phyloP scores from a whole-genome alignment of 2,329 filamentous ascomycete species.

The Colletotrichum limetticola region DNA sequence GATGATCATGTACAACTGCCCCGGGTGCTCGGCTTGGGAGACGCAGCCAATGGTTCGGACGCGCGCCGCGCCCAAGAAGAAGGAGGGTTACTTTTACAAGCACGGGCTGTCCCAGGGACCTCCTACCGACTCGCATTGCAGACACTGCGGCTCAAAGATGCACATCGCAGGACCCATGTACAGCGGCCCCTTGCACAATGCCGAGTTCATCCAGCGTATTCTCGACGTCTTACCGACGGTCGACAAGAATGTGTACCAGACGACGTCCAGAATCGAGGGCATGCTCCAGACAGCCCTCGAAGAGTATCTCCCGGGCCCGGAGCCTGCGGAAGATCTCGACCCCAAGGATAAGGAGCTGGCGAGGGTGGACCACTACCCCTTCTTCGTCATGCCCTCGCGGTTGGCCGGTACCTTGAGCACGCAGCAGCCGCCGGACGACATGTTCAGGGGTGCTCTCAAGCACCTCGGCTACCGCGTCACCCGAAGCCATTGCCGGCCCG shows the following conservation, averaged over 20 bases:
- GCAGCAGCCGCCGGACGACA: slow-evolving; percentile 80
- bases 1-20: slow-evolving; percentile 91
- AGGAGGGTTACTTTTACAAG: slow-evolving; percentile 78
- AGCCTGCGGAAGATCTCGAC: slow-evolving; percentile 49
- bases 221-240: slow-evolving; percentile 76
- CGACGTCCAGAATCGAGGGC: slow-evolving; percentile 83
- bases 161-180: slow-evolving; percentile 97
- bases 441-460: slow-evolving; percentile 82
- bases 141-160: slow-evolving; percentile 87
- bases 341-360: slow-evolving; percentile 65
- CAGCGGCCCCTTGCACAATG: slow-evolving; percentile 86
- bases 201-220: slow-evolving; percentile 82
- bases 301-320: slow-evolving; percentile 63
- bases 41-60: slow-evolving; percentile 82
- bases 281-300: slow-evolving; percentile 92
- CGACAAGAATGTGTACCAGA: slow-evolving; percentile 79
- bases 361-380: slow-evolving; percentile 78
- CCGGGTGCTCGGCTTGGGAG: slow-evolving; percentile 91
- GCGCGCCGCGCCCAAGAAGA: slow-evolving; percentile 74
- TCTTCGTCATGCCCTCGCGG: slow-evolving; percentile 84
- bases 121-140: slow-evolving; percentile 72
- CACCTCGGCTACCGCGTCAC: slow-evolving; percentile 85
- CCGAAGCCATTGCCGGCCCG: slow-evolving; percentile 88
- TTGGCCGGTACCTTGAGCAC: slow-evolving; percentile 84
- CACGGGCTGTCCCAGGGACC: slow-evolving; percentile 80